Conservation (phyloP, 2,329 filamentous ascomycete species). For the Ceratocystis albifundus region DNA sequence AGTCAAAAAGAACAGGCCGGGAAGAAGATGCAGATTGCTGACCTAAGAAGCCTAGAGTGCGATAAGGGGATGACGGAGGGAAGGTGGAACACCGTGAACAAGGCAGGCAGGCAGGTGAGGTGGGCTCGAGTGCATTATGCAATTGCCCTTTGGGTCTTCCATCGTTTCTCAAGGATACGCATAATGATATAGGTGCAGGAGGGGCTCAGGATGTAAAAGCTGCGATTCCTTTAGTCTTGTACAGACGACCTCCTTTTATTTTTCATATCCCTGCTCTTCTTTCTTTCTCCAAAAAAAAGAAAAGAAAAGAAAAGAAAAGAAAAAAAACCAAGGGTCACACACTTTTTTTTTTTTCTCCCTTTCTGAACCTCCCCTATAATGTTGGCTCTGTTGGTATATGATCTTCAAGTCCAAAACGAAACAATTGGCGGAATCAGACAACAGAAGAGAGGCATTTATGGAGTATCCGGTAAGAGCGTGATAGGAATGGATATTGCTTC, state of each 20-base stretch:
- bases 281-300: neutral
- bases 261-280: neutral
- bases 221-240: constrained; percentile 1
- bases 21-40: neutral
- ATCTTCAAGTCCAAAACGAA: neutral
- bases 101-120: neutral
- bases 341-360: neutral
- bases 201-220: neutral
- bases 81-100: neutral
- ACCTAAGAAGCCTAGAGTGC: too few relatives aligned
- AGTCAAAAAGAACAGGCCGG: neutral
- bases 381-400: neutral
- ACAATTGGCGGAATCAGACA: neutral
- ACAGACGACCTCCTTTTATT: constrained; percentile 2
- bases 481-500: neutral
- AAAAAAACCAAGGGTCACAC: neutral
- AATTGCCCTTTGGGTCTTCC: neutral
- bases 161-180: neutral
- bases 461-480: neutral
- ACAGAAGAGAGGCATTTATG: constrained; percentile 3
- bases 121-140: neutral
- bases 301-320: neutral
- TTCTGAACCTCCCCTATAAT: neutral
- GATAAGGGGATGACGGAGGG: too few relatives aligned
- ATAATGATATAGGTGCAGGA: constrained; percentile 3